phyloP scores from a whole-genome alignment of 129 eudicot species.

The Dittrichia graveolens region DNA sequence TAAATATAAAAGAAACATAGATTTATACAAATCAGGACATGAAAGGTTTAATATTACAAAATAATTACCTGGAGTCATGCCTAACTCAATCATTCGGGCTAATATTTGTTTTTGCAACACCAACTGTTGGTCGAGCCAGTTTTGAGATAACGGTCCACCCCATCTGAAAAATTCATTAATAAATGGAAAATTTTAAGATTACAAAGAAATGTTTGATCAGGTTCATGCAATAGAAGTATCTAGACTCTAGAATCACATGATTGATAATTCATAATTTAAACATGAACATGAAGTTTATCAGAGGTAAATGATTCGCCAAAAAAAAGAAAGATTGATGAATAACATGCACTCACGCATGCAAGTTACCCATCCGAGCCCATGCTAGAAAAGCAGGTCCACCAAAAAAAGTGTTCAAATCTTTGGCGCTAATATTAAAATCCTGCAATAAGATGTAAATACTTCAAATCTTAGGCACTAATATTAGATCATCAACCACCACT shows the following conservation, averaged over 20 bases:
- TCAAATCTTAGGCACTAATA: neutral
- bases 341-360: conserved; percentile 69
- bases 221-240: too few species aligned
- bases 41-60: conserved; percentile 2
- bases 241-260: too few species aligned
- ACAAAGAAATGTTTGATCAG: too few species aligned
- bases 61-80: conserved; percentile 95
- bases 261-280: too few species aligned
- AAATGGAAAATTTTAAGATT: neutral
- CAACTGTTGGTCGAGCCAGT: conserved; percentile 82
- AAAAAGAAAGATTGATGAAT: neutral
- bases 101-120: conserved; percentile 75
- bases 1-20: neutral
- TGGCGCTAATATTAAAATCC: conserved; percentile 69
- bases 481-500: neutral
- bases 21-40: neutral
- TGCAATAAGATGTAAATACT: conserved; percentile 29
- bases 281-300: neutral
- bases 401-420: conserved; percentile 79
- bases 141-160: conserved; percentile 97
- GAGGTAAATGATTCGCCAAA: conserved; percentile 4
- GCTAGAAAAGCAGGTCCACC: conserved; percentile 99
- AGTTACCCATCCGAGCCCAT: conserved; percentile 99
- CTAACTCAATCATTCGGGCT: conserved; percentile 81
- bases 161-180: conserved; percentile 53